These are phyloP conservation scores for Penicillium bialowiezense DNA, from an alignment of 495 filamentous ascomycete genomes.

Conservation along the genomic window DNA sequence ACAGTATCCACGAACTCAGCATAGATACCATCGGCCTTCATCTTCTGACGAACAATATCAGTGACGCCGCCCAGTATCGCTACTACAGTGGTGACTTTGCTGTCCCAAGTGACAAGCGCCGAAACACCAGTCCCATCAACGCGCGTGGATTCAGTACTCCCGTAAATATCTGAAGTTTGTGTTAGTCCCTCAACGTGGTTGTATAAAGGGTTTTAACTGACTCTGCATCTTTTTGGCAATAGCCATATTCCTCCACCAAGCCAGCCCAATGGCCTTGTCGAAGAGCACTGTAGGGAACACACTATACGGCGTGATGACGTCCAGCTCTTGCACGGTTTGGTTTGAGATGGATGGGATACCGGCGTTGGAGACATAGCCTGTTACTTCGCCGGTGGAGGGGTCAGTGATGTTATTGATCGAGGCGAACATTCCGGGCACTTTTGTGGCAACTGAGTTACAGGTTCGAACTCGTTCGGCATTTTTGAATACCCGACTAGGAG, in stretches of 20 bases:
- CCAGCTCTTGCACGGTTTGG: constrained; percentile 29
- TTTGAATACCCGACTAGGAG: constrained; percentile 19
- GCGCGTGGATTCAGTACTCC: constrained; percentile 34
- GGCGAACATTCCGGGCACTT: constrained; percentile 33
- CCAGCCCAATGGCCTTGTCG: constrained; percentile 29
- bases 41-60: constrained; percentile 25
- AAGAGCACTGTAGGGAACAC: constrained; percentile 29
- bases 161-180: constrained; percentile 24
- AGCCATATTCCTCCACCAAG: constrained; percentile 39
- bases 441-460: constrained; percentile 31
- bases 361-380: constrained; percentile 32
- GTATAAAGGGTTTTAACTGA: constrained; percentile 4
- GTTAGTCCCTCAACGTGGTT: background rate
- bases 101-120: constrained; percentile 34
- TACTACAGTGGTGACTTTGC: constrained; percentile 34
- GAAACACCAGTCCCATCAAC: constrained; percentile 29
- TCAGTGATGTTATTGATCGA: constrained; percentile 35
- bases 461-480: constrained; percentile 35
- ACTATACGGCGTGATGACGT: constrained; percentile 33
- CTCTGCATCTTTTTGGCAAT: constrained; percentile 38
- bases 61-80: constrained; percentile 30
- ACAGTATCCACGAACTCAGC: constrained; percentile 10
- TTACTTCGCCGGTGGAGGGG: constrained; percentile 20
- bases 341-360: constrained; percentile 30
- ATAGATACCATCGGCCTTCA: constrained; percentile 32